Conservation (phyloP, 169 alveolate genomes). For the Cryptosporidium parvum region DNA sequence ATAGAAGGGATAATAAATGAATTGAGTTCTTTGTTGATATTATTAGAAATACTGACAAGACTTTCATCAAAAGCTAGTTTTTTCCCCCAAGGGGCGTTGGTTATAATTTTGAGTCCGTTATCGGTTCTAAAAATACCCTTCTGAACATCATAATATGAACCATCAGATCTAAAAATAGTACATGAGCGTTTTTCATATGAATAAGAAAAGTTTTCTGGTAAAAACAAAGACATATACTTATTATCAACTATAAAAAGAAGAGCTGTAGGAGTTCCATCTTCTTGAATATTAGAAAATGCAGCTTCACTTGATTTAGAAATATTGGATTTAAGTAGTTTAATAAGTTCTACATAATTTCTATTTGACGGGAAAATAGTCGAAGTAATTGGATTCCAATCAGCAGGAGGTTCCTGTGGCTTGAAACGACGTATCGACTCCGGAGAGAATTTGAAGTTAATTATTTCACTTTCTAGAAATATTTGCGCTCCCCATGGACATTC, state of each 20-base stretch:
- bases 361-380: constrained; percentile 43
- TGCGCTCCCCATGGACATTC: constrained; percentile 68
- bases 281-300: constrained; percentile 18
- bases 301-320: not conserved
- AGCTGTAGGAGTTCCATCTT: constrained; percentile 57
- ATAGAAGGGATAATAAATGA: constrained; percentile 30
- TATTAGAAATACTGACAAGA: not conserved
- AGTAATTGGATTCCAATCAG: constrained; percentile 64
- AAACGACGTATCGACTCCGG: constrained; percentile 17
- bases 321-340: constrained; percentile 17
- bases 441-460: constrained; percentile 17
- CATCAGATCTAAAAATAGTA: constrained; percentile 33
- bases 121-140: constrained; percentile 38
- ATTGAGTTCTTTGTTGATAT: not conserved
- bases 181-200: constrained; percentile 15
- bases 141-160: constrained; percentile 35
- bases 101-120: constrained; percentile 40
- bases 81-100: constrained; percentile 63
- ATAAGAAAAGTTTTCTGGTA: constrained; percentile 46
- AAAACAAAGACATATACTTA: constrained; percentile 31
- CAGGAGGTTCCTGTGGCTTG: constrained; percentile 48
- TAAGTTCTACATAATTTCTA: constrained; percentile 13
- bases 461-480: constrained; percentile 33
- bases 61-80: constrained; percentile 11
- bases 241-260: constrained; percentile 42